A percentile compares a stretch with the other conserved stretches of the same genome.
phyloP scores from a whole-genome alignment of 1,284 basidiomycete genomes.

The Heterobasidion occidentale region DNA sequence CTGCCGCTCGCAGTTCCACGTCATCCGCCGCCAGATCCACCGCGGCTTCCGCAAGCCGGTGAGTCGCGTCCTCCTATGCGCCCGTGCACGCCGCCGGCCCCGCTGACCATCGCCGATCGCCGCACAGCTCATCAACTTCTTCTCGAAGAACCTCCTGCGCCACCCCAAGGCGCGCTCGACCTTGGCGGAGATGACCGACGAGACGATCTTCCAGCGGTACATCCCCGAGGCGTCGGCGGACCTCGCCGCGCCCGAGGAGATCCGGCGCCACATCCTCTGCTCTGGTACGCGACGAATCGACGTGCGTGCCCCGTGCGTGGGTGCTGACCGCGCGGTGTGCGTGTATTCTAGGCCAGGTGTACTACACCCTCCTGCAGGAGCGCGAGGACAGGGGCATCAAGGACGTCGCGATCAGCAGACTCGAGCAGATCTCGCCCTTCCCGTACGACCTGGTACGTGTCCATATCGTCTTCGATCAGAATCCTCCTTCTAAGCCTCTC shows the following conservation, averaged over 20 bases:
- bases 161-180: constrained; percentile 88
- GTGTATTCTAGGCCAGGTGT: constrained; percentile 73
- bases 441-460: constrained; percentile 81
- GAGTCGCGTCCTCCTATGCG: not conserved
- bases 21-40: constrained; percentile 90
- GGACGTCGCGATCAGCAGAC: constrained; percentile 87
- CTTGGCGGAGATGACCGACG: constrained; percentile 83
- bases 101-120: constrained; percentile 1
- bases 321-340: not conserved
- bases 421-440: constrained; percentile 95
- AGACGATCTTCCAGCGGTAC: constrained; percentile 91
- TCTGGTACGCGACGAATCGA: constrained; percentile 36
- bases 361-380: constrained; percentile 83
- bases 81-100: not conserved
- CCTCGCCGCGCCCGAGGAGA: constrained; percentile 77
- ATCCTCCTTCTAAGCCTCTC: not conserved
- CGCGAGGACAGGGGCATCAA: constrained; percentile 86
- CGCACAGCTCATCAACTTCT: constrained; percentile 79
- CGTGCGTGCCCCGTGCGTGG: not conserved
- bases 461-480: not conserved
- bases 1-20: constrained; percentile 65
- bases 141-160: constrained; percentile 93
- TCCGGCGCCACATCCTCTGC: constrained; percentile 89
- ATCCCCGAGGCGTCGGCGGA: constrained; percentile 73
- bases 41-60: constrained; percentile 96